phyloP scores from a whole-genome alignment of 768 basidiomycete genomes.

The Phaeolepiota aurea region DNA sequence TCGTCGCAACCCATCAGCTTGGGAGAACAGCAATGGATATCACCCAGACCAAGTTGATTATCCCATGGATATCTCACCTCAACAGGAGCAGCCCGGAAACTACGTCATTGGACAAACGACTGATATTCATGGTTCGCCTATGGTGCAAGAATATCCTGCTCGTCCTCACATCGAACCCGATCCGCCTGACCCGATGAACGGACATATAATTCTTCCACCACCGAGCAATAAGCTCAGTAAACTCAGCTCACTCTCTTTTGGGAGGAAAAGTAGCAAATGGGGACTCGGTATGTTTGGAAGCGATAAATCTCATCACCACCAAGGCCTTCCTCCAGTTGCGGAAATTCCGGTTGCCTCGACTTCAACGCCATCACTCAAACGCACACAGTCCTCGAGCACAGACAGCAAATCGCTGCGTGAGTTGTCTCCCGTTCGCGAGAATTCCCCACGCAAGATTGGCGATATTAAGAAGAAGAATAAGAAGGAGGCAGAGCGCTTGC shows the following conservation, averaged over 20 bases:
- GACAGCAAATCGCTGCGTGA: conserved; percentile 63
- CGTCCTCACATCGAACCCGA: conserved; percentile 32
- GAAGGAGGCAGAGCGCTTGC: conserved; percentile 73
- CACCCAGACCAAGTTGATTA: conserved; percentile 33
- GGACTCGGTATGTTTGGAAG: conserved; percentile 65
- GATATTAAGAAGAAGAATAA: conserved; percentile 69
- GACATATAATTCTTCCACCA: conserved; percentile 27
- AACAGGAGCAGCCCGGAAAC: conserved; percentile 34
- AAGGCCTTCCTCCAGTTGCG: conserved; percentile 60
- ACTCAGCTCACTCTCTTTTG: conserved; percentile 49
- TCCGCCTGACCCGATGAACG: conserved; percentile 24
- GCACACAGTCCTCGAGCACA: conserved; percentile 70
- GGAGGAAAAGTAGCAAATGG: conserved; percentile 66
- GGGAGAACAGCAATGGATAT: conserved; percentile 24
- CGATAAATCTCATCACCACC: conserved; percentile 61
- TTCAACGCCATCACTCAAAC: conserved; percentile 64
- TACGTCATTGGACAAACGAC: conserved; percentile 36
- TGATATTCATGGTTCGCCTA: conserved; percentile 44
- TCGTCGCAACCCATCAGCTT: conserved; percentile 26
- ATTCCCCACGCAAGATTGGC: conserved; percentile 27
- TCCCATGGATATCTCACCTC: conserved; percentile 56
- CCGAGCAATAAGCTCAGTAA: conserved; percentile 49
- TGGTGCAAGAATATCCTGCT: conserved; percentile 42
- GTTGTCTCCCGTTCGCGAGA: conserved; percentile 32
- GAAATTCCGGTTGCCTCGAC: conserved; percentile 51